These are phyloP conservation scores for Malbranchea cinnamomea DNA, from an alignment of 2,329 filamentous ascomycete genomes.

Conservation along the genomic window DNA sequence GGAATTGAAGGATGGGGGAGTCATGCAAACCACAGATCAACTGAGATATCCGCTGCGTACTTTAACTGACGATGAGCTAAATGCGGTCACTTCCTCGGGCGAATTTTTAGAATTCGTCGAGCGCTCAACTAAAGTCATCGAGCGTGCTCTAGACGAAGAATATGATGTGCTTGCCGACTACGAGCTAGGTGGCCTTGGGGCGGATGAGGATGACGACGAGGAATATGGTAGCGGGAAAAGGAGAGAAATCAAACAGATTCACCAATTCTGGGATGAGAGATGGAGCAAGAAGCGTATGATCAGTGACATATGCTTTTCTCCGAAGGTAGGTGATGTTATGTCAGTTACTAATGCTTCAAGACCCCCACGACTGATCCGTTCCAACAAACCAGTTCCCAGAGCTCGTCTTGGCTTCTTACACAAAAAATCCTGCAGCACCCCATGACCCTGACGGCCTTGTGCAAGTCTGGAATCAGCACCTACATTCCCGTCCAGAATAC, in stretches of 20 bases:
- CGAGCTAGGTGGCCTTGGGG: slow-evolving; percentile 58
- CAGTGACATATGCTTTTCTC: slow-evolving; percentile 86
- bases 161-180: slow-evolving; percentile 96
- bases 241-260: slow-evolving; percentile 54
- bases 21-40: slow-evolving; percentile 30
- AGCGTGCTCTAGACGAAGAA: slow-evolving; percentile 84
- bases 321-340: slow-evolving; percentile 43
- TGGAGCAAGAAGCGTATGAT: slow-evolving; percentile 98
- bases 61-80: slow-evolving; percentile 70
- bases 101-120: slow-evolving; percentile 95
- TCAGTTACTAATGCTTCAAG: no score
- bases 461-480: slow-evolving; percentile 92
- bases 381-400: slow-evolving; percentile 55
- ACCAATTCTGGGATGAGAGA: slow-evolving; percentile 85
- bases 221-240: slow-evolving; percentile 30
- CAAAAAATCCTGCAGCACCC: slow-evolving; percentile 88
- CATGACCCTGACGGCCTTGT: slow-evolving; percentile 88
- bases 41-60: slow-evolving; percentile 60
- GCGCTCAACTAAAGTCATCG: slow-evolving; percentile 89
- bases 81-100: slow-evolving; percentile 77
- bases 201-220: slow-evolving; percentile 66
- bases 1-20: slow-evolving; percentile 21
- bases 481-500: slow-evolving; percentile 89
- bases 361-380: no score
- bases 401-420: slow-evolving; percentile 84